Base-by-base conservation (phyloP, 768 basidiomycete species). In the Calocybe cyanea region DNA sequence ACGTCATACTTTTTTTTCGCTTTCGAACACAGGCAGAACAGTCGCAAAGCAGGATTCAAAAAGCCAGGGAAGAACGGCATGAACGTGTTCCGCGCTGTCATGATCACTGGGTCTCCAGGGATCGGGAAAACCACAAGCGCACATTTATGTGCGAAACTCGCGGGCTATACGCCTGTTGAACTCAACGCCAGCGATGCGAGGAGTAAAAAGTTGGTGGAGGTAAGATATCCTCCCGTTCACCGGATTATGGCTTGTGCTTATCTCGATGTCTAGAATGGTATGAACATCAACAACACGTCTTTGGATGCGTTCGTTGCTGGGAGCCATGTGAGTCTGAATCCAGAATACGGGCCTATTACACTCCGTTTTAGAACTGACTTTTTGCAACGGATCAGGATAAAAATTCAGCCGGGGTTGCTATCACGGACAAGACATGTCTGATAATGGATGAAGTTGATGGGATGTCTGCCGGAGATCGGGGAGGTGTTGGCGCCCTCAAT, bases 401-500 rank as follows among this genome's bases (percentile, higher is more conserved):
- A 7, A 90, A 87, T 50, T 77, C 80, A 1, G 67, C 79, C 1
- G 93, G 87, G 2, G 71, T 94, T 2, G 59, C 70, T 13, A 82
- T 97, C 52, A 92, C 87, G 0, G 79, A 87, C 55, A 80, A 74
- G 61, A 80, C 87, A 0, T 91, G 92, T 53, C 70, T 99, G 36
- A 98, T 99, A 61, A 97, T 99, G 95, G 96, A 99, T 58, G 96
- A 99, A 62, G 95, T 98, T 2, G 96, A 99, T 54, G 96, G 96
- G 1, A 99, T 98, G 94, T 95, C 92, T 4, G 89, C 90, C 2
- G 96, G 96, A 14, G 96, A 99, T 64, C 77, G 96, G 36, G 96
- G 96, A 13, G 96, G 96, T 45, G 90, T 98, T 1, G 95, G 92
- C 18, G 96, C 96, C 5, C 62, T 99, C 54, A 92, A 92, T 47